Percentiles rank a stretch among this genome's conserved stretches.
Conservation (phyloP, 2,329 filamentous ascomycete species). For the Aspergillus fischeri region DNA sequence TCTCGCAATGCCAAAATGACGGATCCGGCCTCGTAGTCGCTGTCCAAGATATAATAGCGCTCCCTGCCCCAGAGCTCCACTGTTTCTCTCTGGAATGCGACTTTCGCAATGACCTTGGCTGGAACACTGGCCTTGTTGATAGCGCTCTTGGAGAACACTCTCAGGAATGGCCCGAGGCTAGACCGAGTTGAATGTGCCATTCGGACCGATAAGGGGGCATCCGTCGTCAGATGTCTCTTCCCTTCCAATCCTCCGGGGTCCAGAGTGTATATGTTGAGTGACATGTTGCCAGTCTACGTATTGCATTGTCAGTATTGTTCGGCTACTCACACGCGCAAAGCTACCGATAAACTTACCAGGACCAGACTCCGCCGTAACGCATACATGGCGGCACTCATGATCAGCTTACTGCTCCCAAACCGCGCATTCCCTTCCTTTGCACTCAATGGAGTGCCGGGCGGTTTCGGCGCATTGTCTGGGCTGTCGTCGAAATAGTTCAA, state of each 20-base stretch:
- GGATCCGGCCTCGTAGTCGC: constrained; percentile 34
- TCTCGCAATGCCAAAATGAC: constrained; percentile 29
- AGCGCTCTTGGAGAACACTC: constrained; percentile 32
- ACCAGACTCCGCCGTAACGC: constrained; percentile 34
- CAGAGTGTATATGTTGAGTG: constrained; percentile 34
- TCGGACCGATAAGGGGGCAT: constrained; percentile 26
- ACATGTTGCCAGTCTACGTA: constrained; percentile 29
- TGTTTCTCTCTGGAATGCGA: constrained; percentile 30
- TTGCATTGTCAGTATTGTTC: not conserved
- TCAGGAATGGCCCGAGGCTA: constrained; percentile 30
- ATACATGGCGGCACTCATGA: constrained; percentile 34
- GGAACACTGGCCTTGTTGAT: constrained; percentile 34
- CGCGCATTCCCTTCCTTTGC: constrained; percentile 27
- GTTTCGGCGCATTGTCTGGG: constrained; percentile 12
- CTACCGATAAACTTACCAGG: constrained; percentile 21
- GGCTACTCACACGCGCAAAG: not conserved
- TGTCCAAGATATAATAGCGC: constrained; percentile 32
- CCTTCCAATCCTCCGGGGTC: constrained; percentile 31
- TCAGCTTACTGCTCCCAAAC: constrained; percentile 34
- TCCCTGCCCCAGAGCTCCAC: constrained; percentile 28
- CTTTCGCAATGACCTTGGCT: constrained; percentile 31
- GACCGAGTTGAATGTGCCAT: constrained; percentile 30
- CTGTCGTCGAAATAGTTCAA: constrained; percentile 32
- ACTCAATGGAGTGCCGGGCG: constrained; percentile 23
- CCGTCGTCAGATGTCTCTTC: constrained; percentile 20